Conservation (phyloP, 495 filamentous ascomycete genomes). For the Neurospora sp. region DNA sequence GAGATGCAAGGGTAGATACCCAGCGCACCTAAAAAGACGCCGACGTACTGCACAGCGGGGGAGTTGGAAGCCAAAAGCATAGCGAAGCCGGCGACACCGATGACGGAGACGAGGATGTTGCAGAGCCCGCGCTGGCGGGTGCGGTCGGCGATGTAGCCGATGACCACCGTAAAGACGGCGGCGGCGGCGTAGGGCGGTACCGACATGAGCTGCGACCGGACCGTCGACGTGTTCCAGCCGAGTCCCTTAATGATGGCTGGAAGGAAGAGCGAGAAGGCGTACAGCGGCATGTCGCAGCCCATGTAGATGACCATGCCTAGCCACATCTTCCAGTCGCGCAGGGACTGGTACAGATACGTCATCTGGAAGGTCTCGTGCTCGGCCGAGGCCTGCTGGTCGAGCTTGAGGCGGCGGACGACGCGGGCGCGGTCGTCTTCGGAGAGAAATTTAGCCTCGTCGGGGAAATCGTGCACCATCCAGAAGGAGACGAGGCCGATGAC, state of each 20-base stretch:
- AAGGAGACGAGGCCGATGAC: slow-evolving; percentile 65
- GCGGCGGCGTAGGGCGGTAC: slow-evolving; percentile 88
- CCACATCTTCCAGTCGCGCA: slow-evolving; percentile 87
- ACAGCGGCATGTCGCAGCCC: slow-evolving; percentile 66
- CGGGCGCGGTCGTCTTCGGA: slow-evolving; percentile 60
- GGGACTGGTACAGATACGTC: slow-evolving; percentile 61
- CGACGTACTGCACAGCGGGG: slow-evolving; percentile 65
- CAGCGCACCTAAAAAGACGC: slow-evolving; percentile 73
- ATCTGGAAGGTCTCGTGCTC: slow-evolving; percentile 73
- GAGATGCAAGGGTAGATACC: slow-evolving; percentile 89
- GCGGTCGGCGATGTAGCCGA: slow-evolving; percentile 74
- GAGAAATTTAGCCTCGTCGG: slow-evolving; percentile 71
- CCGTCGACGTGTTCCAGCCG: slow-evolving; percentile 52
- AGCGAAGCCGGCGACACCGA: slow-evolving; percentile 69
- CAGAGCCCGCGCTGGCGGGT: slow-evolving; percentile 69
- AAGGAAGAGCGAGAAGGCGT: slow-evolving; percentile 85
- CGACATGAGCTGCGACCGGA: slow-evolving; percentile 67
- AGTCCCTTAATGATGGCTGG: slow-evolving; percentile 72
- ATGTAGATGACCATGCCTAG: slow-evolving; percentile 68
- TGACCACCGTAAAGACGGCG: slow-evolving; percentile 60
- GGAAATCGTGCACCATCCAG: slow-evolving; percentile 87
- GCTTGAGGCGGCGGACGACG: slow-evolving; percentile 61
- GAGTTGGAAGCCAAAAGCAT: slow-evolving; percentile 60
- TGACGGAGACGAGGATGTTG: slow-evolving; percentile 61
- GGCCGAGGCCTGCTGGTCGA: slow-evolving; percentile 69